A percentile compares a stretch with the other conserved stretches of the same genome.
Evolutionary conservation across 306 rosid species (phyloP).

Genomic region (Prunus mira): DNA sequence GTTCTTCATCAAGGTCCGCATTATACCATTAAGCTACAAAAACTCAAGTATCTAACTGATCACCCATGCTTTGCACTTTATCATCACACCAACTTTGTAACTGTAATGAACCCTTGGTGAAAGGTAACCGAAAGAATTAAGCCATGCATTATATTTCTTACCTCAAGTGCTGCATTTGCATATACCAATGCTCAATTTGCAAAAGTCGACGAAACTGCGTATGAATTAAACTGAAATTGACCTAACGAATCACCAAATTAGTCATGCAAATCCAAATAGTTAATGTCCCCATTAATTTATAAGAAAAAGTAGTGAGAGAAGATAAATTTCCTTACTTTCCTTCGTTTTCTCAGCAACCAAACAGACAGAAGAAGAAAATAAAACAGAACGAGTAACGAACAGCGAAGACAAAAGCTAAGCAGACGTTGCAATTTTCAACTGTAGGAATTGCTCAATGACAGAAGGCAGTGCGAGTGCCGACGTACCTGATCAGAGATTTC

Average conservation of each 20-base stretch:
- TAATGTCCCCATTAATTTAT: neutral
- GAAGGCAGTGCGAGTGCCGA: neutral
- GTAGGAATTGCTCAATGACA: neutral
- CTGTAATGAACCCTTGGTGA: neutral
- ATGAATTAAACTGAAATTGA: neutral
- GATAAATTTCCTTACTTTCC: no score
- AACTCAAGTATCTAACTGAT: neutral
- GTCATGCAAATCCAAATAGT: neutral
- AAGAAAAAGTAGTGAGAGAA: neutral
- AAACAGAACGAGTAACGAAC: neutral
- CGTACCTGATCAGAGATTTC: slow-evolving; percentile 9
- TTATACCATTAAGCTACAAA: neutral
- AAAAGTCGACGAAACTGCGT: neutral
- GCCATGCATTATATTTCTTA: neutral
- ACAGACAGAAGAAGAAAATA: neutral
- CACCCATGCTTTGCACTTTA: neutral
- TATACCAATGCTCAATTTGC: neutral
- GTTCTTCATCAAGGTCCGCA: neutral
- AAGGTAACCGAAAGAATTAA: neutral
- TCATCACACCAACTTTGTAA: neutral
- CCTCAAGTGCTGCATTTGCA: neutral
- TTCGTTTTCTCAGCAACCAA: slow-evolving; percentile 4
- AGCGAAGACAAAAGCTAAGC: neutral
- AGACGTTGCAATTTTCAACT: neutral
- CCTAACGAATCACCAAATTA: neutral